Conservation (phyloP, 805 yeast species). For the Nakazawaea populi region DNA sequence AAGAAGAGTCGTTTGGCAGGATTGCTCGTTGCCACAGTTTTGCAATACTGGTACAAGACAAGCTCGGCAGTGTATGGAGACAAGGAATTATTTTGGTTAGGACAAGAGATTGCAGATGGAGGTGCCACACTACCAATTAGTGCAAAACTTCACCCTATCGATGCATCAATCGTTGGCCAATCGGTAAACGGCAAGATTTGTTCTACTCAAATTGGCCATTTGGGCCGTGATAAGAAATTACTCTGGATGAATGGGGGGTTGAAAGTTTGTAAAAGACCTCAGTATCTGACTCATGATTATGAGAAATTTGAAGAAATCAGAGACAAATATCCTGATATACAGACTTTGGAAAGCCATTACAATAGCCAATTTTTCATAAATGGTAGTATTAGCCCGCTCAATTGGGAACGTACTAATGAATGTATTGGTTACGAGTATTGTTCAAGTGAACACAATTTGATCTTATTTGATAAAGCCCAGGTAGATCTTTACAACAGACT, state of each 20-base stretch:
- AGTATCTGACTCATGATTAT: constrained; percentile 1
- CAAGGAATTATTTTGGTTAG: constrained; percentile 74
- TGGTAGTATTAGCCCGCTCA: not conserved
- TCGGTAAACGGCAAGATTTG: constrained; percentile 16
- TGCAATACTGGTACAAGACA: constrained; percentile 37
- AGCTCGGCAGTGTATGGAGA: constrained; percentile 65
- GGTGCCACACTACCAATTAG: constrained; percentile 27
- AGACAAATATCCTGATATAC: not conserved
- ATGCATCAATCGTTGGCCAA: constrained; percentile 18
- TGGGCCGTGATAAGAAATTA: constrained; percentile 14
- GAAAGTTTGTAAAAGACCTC: constrained; percentile 17
- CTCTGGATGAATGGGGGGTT: constrained; percentile 29
- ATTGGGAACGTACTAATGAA: not conserved
- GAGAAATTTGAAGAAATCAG: not conserved
- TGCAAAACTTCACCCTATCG: constrained; percentile 19
- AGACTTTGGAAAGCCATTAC: not conserved
- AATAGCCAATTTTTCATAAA: not conserved
- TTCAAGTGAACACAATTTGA: not conserved
- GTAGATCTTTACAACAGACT: not conserved
- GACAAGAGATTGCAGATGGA: constrained; percentile 45
- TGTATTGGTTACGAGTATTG: constrained; percentile 2
- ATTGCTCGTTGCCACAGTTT: constrained; percentile 32
- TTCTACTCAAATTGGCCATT: constrained; percentile 24
- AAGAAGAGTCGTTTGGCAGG: constrained; percentile 44
- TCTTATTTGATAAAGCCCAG: not conserved